phyloP scores from a whole-genome alignment of 2,329 filamentous ascomycete genomes.

The Lojkania enalia region DNA sequence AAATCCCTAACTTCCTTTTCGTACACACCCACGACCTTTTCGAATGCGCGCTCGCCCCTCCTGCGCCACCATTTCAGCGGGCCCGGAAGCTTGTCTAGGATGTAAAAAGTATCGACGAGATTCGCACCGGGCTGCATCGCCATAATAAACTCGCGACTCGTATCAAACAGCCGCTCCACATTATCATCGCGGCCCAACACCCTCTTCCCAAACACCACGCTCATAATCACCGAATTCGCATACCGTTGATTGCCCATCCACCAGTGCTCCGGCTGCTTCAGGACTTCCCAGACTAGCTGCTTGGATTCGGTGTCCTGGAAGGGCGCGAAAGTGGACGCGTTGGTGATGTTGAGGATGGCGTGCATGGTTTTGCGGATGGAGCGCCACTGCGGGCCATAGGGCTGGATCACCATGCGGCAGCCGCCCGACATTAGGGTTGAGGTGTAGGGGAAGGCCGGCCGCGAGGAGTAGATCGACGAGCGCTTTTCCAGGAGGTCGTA shows the following conservation, averaged over 20 bases:
- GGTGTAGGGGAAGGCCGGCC: conserved; percentile 24
- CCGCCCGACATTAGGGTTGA: conserved; percentile 30
- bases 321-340: conserved; percentile 27
- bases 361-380: conserved; percentile 38
- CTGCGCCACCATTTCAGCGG: conserved; percentile 36
- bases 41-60: conserved; percentile 24
- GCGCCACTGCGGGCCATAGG: conserved; percentile 34
- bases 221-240: conserved; percentile 39
- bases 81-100: conserved; percentile 35
- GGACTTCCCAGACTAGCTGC: conserved; percentile 30
- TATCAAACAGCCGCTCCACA: conserved; percentile 20
- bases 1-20: conserved; percentile 22
- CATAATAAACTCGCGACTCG: conserved; percentile 23
- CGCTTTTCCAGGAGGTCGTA: conserved; percentile 22
- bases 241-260: conserved; percentile 31
- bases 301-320: conserved; percentile 39
- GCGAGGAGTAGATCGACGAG: conserved; percentile 21
- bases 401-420: conserved; percentile 36
- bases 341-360: conserved; percentile 29
- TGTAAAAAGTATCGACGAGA: conserved; percentile 38
- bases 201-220: conserved; percentile 35
- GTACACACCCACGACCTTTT: conserved; percentile 27
- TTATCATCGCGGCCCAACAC: conserved; percentile 20
- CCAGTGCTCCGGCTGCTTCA: conserved; percentile 29
- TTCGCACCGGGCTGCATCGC: conserved; percentile 34